These are phyloP conservation scores for Candida glucosophila DNA, from an alignment of 1,139 yeast genomes.

Conservation along the genomic window DNA sequence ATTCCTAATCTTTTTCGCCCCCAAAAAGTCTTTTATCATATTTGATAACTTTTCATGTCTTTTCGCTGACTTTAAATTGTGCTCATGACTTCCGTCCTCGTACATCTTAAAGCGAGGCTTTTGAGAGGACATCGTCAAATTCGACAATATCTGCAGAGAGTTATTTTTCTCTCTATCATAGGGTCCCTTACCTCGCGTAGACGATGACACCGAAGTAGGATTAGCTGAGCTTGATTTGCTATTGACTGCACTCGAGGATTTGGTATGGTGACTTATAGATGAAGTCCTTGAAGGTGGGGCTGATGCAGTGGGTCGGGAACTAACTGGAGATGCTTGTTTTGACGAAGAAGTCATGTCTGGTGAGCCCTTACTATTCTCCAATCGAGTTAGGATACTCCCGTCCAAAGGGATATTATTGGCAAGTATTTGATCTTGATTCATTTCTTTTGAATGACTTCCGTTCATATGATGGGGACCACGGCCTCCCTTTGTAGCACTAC, in stretches of 20 bases:
- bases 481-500: too few species aligned
- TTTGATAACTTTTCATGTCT: conserved; percentile 83
- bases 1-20: conserved; percentile 71
- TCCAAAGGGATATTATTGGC: too few species aligned
- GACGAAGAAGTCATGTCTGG: too few species aligned
- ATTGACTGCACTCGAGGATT: conserved; percentile 1
- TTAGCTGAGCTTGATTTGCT: conserved; percentile 1
- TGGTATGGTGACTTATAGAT: conserved; percentile 1
- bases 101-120: conserved; percentile 43
- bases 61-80: conserved; percentile 64
- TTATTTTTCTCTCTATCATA: conserved; percentile 4
- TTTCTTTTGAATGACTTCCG: too few species aligned
- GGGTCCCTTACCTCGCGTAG: conserved; percentile 6
- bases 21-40: conserved; percentile 80
- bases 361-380: too few species aligned
- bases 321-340: too few species aligned
- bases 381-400: too few species aligned
- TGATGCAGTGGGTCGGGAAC: conserved; percentile 12
- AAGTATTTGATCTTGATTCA: too few species aligned
- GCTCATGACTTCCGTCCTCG: conserved; percentile 72
- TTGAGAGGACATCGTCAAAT: conserved; percentile 3
- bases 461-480: too few species aligned
- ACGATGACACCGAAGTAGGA: conserved; percentile 8
- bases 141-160: conserved; percentile 4
- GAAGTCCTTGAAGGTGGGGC: conserved; percentile 3